phyloP scores from a whole-genome alignment of 768 basidiomycete species.

The Pholiota microspora region DNA sequence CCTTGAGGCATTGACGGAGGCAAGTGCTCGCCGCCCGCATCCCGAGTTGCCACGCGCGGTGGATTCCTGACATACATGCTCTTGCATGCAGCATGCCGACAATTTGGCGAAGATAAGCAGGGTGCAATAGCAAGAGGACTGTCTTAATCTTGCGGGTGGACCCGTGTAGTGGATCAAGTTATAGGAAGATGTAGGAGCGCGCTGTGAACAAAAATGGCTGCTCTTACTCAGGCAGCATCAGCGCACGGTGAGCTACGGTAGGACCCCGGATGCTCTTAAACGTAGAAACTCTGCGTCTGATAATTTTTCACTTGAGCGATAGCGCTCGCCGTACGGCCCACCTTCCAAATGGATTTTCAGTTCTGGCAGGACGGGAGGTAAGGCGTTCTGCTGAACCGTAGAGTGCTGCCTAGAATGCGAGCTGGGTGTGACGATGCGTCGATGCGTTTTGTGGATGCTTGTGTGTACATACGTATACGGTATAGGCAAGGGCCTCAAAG shows the following conservation, averaged over 20 bases:
- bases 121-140: not conserved
- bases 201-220: not conserved
- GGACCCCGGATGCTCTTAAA: no score
- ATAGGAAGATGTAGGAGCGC: not conserved
- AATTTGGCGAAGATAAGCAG: not conserved
- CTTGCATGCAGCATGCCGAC: not conserved
- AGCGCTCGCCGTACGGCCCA: no score
- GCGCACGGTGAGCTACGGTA: not conserved
- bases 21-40: not conserved
- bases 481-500: no score
- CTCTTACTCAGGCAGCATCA: not conserved
- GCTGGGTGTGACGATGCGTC: no score
- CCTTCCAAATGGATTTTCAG: no score
- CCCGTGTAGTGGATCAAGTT: not conserved
- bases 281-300: no score
- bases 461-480: no score
- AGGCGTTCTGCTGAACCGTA: no score
- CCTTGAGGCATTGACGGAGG: constrained; percentile 4
- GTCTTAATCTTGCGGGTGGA: not conserved
- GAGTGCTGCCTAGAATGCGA: no score
- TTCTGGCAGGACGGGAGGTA: no score
- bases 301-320: no score
- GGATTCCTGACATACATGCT: not conserved
- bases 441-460: no score
- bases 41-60: not conserved